Conservation (phyloP, 2,329 filamentous ascomycete genomes). For the Davidsoniella neocaledoniae region DNA sequence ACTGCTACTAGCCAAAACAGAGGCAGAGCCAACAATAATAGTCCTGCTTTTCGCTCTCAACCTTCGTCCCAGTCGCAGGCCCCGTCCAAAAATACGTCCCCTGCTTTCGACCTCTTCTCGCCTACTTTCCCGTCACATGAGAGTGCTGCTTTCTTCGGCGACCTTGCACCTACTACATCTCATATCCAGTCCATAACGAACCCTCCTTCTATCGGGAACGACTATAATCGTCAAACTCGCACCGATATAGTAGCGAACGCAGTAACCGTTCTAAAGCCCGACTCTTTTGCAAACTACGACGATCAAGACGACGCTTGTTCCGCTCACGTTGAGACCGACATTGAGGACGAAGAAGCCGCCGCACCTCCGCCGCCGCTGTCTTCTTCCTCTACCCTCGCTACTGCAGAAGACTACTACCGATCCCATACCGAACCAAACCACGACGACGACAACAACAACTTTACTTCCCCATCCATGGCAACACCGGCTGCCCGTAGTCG, state of each 20-base stretch:
- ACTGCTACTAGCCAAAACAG: background rate
- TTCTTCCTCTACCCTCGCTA: background rate
- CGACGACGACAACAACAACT: background rate
- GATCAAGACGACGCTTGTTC: background rate
- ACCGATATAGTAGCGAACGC: too few species aligned
- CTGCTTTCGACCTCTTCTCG: constrained; percentile 6
- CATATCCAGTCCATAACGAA: background rate
- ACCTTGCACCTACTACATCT: background rate
- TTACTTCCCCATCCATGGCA: background rate
- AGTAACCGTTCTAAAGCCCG: background rate
- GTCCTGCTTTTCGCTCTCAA: background rate
- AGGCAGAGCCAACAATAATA: background rate
- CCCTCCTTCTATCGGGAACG: background rate
- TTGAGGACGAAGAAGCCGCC: constrained; percentile 5
- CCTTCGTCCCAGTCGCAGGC: background rate
- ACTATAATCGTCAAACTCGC: too few species aligned
- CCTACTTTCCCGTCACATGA: constrained; percentile 8
- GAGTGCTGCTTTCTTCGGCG: constrained; percentile 6
- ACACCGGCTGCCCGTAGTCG: background rate
- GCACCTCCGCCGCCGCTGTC: too few species aligned
- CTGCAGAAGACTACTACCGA: background rate
- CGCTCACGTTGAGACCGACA: background rate
- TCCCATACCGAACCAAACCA: background rate
- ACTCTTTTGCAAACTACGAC: background rate
- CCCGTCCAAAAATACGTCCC: background rate